phyloP scores from a whole-genome alignment of 495 filamentous ascomycete species.

The Pyronema omphalodes region DNA sequence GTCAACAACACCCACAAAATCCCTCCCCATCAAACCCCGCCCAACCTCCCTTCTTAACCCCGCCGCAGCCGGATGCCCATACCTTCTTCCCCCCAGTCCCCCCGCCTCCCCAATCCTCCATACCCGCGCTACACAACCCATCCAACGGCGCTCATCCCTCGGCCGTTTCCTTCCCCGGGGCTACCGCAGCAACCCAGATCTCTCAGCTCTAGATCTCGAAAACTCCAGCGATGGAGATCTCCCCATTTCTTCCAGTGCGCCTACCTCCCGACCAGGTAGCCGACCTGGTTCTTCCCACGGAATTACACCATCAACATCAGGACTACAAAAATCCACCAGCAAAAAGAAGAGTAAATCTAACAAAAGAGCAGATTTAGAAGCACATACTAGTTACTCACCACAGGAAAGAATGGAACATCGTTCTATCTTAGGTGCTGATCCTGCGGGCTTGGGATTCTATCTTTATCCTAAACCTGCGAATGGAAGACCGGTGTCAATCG shows the following conservation, averaged over 20 bases:
- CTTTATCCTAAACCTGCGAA: slow-evolving; percentile 13
- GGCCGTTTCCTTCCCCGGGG: slow-evolving; percentile 14
- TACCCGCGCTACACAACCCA: slow-evolving; percentile 6
- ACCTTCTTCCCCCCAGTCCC: slow-evolving; percentile 7
- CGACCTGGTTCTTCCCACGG: not conserved
- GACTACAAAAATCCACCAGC: slow-evolving; percentile 1
- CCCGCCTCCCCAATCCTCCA: slow-evolving; percentile 4
- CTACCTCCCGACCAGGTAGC: slow-evolving; percentile 3
- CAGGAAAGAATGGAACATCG: slow-evolving; percentile 21
- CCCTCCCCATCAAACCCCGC: too few relatives aligned
- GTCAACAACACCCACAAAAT: too few relatives aligned
- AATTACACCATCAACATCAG: slow-evolving; percentile 1
- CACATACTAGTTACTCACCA: slow-evolving; percentile 8
- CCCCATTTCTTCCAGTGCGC: slow-evolving; percentile 10
- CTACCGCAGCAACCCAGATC: slow-evolving; percentile 16
- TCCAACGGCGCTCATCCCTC: slow-evolving; percentile 7
- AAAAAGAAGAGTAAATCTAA: not conserved
- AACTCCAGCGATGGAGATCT: slow-evolving; percentile 9
- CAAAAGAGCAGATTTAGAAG: slow-evolving; percentile 4
- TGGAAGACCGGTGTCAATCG: not conserved
- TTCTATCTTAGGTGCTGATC: slow-evolving; percentile 20
- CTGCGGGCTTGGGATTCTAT: slow-evolving; percentile 18
- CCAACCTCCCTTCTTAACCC: too few relatives aligned
- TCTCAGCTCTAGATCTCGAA: slow-evolving; percentile 12
- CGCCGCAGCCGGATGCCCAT: slow-evolving; percentile 1